Conservation (phyloP, 2,329 filamentous ascomycete species). For the Fusarium multiceps region DNA sequence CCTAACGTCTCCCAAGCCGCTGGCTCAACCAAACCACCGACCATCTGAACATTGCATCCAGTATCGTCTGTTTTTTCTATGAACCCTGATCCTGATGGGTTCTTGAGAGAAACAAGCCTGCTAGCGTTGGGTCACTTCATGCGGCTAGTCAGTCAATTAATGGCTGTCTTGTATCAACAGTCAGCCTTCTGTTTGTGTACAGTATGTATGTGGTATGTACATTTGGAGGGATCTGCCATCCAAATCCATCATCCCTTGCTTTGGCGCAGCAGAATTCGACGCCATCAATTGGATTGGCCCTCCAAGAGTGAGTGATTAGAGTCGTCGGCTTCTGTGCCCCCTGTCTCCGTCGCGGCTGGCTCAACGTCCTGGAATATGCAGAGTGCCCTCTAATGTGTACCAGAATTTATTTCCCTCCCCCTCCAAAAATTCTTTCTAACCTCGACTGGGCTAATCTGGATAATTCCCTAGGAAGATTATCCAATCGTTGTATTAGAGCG, state of each 20-base stretch:
- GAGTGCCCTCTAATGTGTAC: conserved; percentile 25
- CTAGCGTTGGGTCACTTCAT: conserved; percentile 31
- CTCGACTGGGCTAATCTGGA: conserved; percentile 6
- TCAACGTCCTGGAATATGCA: conserved; percentile 35
- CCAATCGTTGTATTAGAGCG: neutral
- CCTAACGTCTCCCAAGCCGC: conserved; percentile 18
- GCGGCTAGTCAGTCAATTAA: conserved; percentile 28
- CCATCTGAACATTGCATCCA: conserved; percentile 3
- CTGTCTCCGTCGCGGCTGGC: conserved; percentile 34
- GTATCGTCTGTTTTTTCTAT: conserved; percentile 12
- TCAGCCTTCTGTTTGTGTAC: neutral
- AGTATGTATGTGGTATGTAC: neutral
- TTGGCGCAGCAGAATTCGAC: conserved; percentile 33
- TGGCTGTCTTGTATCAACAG: conserved; percentile 5
- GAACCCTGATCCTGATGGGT: conserved; percentile 21
- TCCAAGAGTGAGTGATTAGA: conserved; percentile 6
- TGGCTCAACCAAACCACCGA: conserved; percentile 17
- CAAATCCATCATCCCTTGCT: conserved; percentile 31
- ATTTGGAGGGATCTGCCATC: conserved; percentile 30
- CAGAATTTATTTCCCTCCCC: conserved; percentile 13
- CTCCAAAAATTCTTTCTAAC: conserved; percentile 9
- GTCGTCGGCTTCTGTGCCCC: conserved; percentile 38
- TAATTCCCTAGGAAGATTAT: conserved; percentile 7
- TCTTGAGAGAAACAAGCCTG: conserved; percentile 22
- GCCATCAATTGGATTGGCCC: conserved; percentile 32